Evolutionary conservation across 2,329 filamentous ascomycete genomes (phyloP).

Genomic region (Chrysosporium keratinophilum): DNA sequence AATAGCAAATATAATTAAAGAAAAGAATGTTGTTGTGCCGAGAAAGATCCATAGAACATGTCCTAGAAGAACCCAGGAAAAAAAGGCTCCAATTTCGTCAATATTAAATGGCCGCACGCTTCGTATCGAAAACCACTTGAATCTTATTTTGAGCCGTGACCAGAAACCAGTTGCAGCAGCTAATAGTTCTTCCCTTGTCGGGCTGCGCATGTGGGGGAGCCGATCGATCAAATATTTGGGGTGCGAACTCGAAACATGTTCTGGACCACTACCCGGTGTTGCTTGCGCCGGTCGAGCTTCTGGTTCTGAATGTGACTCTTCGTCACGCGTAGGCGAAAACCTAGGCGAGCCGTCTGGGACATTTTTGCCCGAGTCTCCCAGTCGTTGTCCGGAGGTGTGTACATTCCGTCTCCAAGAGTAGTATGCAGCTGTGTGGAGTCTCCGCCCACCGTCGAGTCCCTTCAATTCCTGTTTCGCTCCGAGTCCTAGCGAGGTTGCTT

Average conservation of each 20-base stretch:
- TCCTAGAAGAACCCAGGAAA: constrained; percentile 88
- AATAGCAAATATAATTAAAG: constrained; percentile 75
- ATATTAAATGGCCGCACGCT: constrained; percentile 89
- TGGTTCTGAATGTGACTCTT: not conserved
- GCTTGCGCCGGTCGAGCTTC: not conserved
- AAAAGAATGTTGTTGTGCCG: constrained; percentile 95
- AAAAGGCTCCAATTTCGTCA: constrained; percentile 91
- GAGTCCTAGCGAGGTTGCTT: constrained; percentile 25
- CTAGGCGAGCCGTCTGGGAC: not conserved
- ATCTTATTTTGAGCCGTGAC: constrained; percentile 77
- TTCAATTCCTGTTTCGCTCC: constrained; percentile 22
- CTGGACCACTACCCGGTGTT: not conserved
- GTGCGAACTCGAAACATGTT: constrained; percentile 4
- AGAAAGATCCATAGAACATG: constrained; percentile 94
- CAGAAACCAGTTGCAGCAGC: constrained; percentile 87
- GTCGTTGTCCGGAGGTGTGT: constrained; percentile 21
- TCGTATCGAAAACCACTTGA: constrained; percentile 96
- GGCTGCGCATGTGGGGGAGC: constrained; percentile 63
- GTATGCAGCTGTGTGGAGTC: constrained; percentile 15
- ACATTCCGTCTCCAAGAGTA: constrained; percentile 26
- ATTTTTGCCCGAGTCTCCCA: not conserved
- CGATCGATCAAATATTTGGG: constrained; percentile 46
- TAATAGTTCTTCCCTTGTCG: constrained; percentile 85
- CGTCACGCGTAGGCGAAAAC: not conserved
- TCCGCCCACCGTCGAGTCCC: constrained; percentile 17